Percentiles rank a stretch among this genome's conserved stretches.
These are phyloP conservation scores for Westerdykella ornata DNA, from an alignment of 2,329 filamentous ascomycete genomes.

Conservation along the genomic window DNA sequence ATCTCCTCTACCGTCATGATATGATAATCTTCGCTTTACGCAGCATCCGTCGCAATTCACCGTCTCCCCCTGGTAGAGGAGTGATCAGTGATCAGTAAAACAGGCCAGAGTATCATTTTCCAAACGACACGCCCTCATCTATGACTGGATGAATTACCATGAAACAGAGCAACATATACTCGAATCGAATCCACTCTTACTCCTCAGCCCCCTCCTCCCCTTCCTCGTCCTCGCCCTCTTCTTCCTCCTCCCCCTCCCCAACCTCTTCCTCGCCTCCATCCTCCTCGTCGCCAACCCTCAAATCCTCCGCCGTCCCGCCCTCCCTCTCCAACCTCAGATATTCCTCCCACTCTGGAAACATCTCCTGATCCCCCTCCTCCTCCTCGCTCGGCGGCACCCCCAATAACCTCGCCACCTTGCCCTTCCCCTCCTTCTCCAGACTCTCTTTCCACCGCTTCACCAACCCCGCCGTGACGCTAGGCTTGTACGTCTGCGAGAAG, in stretches of 20 bases:
- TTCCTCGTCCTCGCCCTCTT: constrained; percentile 23
- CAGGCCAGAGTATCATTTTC: no score
- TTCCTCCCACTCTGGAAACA: constrained; percentile 96
- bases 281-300: constrained; percentile 16
- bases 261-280: constrained; percentile 29
- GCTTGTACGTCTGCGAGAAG: constrained; percentile 93
- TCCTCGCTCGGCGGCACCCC: constrained; percentile 65
- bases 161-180: no score
- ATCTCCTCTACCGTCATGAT: no score
- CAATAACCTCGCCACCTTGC: constrained; percentile 74
- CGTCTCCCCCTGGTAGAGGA: no score
- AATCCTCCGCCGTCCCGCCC: constrained; percentile 47
- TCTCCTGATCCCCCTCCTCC: constrained; percentile 57
- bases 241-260: constrained; percentile 22
- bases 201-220: constrained; percentile 21
- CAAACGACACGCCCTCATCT: no score
- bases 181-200: no score
- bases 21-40: no score
- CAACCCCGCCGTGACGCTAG: constrained; percentile 61
- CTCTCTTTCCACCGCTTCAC: constrained; percentile 75
- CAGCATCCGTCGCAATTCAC: no score
- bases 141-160: no score
- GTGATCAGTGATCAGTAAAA: no score
- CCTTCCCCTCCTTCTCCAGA: constrained; percentile 78
- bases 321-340: constrained; percentile 76